Conservation (phyloP, 108 stramenopile genomes). For the Cyclotella atomus region DNA sequence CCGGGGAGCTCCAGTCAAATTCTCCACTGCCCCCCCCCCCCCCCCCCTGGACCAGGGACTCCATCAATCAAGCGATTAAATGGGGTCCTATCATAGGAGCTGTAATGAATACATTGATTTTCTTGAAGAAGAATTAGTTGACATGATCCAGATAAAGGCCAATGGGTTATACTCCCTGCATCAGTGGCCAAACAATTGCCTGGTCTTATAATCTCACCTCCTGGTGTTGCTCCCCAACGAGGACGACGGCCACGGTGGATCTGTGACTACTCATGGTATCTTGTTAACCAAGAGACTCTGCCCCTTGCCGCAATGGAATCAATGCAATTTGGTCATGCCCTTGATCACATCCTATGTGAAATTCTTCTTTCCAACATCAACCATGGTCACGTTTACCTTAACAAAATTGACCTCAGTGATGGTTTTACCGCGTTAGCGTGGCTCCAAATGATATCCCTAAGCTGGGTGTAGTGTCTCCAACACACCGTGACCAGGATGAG, state of each 20-base stretch:
- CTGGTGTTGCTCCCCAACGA: slow-evolving; percentile 41
- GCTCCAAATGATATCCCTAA: slow-evolving; percentile 28
- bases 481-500: neutral
- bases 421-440: slow-evolving; percentile 39
- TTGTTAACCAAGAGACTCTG: slow-evolving; percentile 37
- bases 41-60: slow-evolving; percentile 18
- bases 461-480: slow-evolving; percentile 41
- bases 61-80: slow-evolving; percentile 5
- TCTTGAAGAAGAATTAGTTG: slow-evolving; percentile 11
- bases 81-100: slow-evolving; percentile 34
- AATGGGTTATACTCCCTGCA: slow-evolving; percentile 30
- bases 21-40: slow-evolving; percentile 26
- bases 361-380: slow-evolving; percentile 14
- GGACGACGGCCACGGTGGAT: slow-evolving; percentile 27
- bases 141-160: slow-evolving; percentile 8
- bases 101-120: slow-evolving; percentile 18
- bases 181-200: neutral
- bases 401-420: slow-evolving; percentile 37
- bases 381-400: slow-evolving; percentile 16
- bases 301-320: slow-evolving; percentile 25
- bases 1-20: slow-evolving; percentile 30
- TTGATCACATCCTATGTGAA: slow-evolving; percentile 22
- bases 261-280: slow-evolving; percentile 22
- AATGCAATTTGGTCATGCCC: slow-evolving; percentile 52
- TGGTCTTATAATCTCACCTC: slow-evolving; percentile 28